Percentiles rank a stretch among this genome's conserved stretches.
phyloP scores from a whole-genome alignment of 257 asterid species.

The Solanum ossicruentum region DNA sequence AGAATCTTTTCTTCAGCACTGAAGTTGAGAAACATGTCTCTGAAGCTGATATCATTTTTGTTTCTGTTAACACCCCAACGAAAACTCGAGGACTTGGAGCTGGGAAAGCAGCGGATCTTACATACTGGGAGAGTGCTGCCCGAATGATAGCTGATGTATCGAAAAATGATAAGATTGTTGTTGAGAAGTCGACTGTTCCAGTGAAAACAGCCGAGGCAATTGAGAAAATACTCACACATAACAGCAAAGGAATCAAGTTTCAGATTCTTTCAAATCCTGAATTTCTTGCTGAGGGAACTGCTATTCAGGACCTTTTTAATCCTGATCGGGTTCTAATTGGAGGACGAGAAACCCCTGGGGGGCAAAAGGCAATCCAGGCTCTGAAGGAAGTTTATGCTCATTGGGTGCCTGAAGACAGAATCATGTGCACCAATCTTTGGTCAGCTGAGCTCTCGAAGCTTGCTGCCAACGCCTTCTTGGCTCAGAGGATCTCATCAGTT shows the following conservation, averaged over 20 bases:
- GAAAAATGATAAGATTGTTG: slow-evolving; percentile 18
- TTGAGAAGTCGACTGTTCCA: slow-evolving; percentile 28
- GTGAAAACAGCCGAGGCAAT: slow-evolving; percentile 27
- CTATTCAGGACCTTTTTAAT: slow-evolving; percentile 19
- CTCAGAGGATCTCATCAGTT: slow-evolving; percentile 20
- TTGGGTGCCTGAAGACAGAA: slow-evolving; percentile 15
- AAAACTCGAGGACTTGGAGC: slow-evolving; percentile 25
- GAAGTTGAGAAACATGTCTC: slow-evolving; percentile 22
- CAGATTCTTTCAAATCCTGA: slow-evolving; percentile 25
- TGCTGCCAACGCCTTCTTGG: slow-evolving; percentile 28
- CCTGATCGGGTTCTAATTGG: slow-evolving; percentile 14
- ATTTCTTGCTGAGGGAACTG: slow-evolving; percentile 27
- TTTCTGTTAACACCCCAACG: slow-evolving; percentile 23
- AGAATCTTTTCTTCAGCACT: slow-evolving; percentile 21
- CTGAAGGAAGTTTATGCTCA: slow-evolving; percentile 14
- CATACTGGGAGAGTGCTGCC: slow-evolving; percentile 30
- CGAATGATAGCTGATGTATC: slow-evolving; percentile 26
- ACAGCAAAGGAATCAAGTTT: slow-evolving; percentile 21
- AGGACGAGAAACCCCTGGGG: slow-evolving; percentile 11
- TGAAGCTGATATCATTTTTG: slow-evolving; percentile 21
- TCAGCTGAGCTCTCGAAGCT: slow-evolving; percentile 21
- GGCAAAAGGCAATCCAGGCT: slow-evolving; percentile 10
- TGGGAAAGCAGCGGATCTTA: slow-evolving; percentile 30
- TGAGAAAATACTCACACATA: slow-evolving; percentile 21
- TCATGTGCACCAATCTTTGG: slow-evolving; percentile 13